Base-by-base conservation (phyloP, 768 basidiomycete genomes). In the Cantharellus anzutake region DNA sequence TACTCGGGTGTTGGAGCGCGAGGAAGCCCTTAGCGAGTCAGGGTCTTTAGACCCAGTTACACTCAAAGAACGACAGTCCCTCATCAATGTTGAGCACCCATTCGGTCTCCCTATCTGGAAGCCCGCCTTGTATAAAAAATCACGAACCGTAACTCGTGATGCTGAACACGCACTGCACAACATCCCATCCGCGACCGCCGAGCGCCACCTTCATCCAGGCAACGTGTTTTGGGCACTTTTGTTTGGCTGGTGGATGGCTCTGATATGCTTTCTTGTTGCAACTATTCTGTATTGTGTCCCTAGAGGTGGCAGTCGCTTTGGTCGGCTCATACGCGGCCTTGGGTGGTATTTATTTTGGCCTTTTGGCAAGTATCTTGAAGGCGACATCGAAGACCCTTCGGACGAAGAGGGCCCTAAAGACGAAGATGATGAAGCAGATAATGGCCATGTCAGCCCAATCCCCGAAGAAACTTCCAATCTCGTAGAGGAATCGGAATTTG, bases 31-130 rank as follows among this genome's bases (percentile, higher is more conserved):
- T 7, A 55, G 52, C 52, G 52, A 55, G 38, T 11, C 52, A 37
- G 52, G 52, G 11, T 55, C 52, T 11, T 37, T 55, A 11, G 52
- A 55, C 35, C 52, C 52, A 14, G 52, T 55, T 11, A 55, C 52
- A 11, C 52, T 55, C 11, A 89, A 85, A 71, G 92, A 97, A 65
- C 80, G 96, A 39, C 96, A 99, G 70, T 96, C 93, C 50, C 85
- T 96, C 66, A 96, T 98, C 69, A 99, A 99, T 72, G 93, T 96
- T 68, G 89, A 94, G 68, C 96, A 99, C 70, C 96, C 96, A 11
- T 99, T 99, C 70, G 96, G 96, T 75, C 76, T 99, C 61, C 94
- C 90, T 42, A 97, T 99, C 68, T 99, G 96, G 96, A 99, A 99
- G 70, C 96, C 96, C 29, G 96, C 96, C 0, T 71, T 99, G 60